Evolutionary conservation across 1,284 basidiomycete species (phyloP), one percentile per base, ranked within the genome.

Genomic region (Papiliotrema fonsecae): DNA sequence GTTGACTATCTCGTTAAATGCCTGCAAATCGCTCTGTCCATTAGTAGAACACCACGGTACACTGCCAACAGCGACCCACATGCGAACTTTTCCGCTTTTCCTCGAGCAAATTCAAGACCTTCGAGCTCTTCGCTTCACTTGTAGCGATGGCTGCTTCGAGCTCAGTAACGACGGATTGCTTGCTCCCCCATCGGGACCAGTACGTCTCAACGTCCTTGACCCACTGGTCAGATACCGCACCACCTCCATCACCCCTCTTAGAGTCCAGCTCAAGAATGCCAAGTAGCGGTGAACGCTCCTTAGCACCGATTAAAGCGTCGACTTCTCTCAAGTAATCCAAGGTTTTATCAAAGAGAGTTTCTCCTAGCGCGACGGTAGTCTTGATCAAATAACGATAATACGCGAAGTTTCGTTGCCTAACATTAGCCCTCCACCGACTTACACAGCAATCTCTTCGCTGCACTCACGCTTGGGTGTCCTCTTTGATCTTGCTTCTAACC

Each of bases 341-440:
- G 18, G 42, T 32, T 18, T 42, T 26, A 16, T 42, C n/a, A 11
- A 22, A 11, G 10, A 5, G n/a, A 13, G 34, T 14, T 21, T 16
- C 31, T 5, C 10, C 21, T 34, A 19, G 30, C 11, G 4, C 2
- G 11, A 30, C 41, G 26, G 47, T 44, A 6, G 42, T 28, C 1
- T 52, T 14, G 9, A 69, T 14, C 4, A 65, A 46, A 46, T 70
- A 58, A 19, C 54, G 47, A 52, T 70, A 68, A 45, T 57, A 68
- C 4, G 61, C 61, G 47, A 69, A 72, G 54, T 72, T 72, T 35
- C 60, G 45, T 51, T 58, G 54, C 2, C 64, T 64, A 16, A 38
- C 25, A 34, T 45, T 25, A 39, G 32, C 4, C n/a, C 6, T 16
- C 5, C 37, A 4, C 4, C 9, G 14, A 39, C 13, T 21, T 18